These are phyloP conservation scores for Haplosporangium sp. DNA, from an alignment of 371 early-diverging fungal genomes.

Conservation along the genomic window DNA sequence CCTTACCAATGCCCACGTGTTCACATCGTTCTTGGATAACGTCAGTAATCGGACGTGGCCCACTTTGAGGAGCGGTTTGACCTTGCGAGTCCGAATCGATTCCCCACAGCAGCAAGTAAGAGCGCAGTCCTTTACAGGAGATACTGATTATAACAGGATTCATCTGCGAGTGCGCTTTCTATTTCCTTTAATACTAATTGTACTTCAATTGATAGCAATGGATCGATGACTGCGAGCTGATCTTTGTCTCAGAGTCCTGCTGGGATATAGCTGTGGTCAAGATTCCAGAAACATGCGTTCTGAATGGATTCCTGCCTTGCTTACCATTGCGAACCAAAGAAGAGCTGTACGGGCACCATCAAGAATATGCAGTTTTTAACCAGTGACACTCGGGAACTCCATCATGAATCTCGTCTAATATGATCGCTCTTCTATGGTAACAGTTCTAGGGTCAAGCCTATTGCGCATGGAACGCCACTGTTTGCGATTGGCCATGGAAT, in stretches of 20 bases:
- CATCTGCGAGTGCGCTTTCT: background rate
- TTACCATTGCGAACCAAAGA: slow-evolving; percentile 30
- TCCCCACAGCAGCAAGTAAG: slow-evolving; percentile 50
- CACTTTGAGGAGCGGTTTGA: slow-evolving; percentile 39
- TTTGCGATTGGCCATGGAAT: slow-evolving; percentile 56
- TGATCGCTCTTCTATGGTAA: background rate
- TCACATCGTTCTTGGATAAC: slow-evolving; percentile 54
- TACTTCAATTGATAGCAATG: slow-evolving; percentile 36
- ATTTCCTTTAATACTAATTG: background rate
- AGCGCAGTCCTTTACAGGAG: background rate
- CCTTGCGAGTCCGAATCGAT: slow-evolving; percentile 50
- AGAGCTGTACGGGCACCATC: slow-evolving; percentile 19
- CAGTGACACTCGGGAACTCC: background rate
- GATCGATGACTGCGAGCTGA: slow-evolving; percentile 51
- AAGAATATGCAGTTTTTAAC: background rate
- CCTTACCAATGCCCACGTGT: slow-evolving; percentile 55
- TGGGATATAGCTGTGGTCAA: slow-evolving; percentile 53
- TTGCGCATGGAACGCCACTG: slow-evolving; percentile 38
- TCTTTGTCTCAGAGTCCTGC: slow-evolving; percentile 55
- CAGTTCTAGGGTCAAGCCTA: slow-evolving; percentile 32
- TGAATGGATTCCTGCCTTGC: slow-evolving; percentile 44
- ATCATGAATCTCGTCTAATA: background rate
- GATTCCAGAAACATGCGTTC: slow-evolving; percentile 48
- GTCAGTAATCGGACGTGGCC: slow-evolving; percentile 49
- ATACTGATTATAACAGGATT: background rate